Percentiles rank a stretch among this genome's conserved stretches.
These are phyloP conservation scores for Rhodosporidiobolus sp. DNA, from an alignment of 768 basidiomycete species.

Conservation along the genomic window DNA sequence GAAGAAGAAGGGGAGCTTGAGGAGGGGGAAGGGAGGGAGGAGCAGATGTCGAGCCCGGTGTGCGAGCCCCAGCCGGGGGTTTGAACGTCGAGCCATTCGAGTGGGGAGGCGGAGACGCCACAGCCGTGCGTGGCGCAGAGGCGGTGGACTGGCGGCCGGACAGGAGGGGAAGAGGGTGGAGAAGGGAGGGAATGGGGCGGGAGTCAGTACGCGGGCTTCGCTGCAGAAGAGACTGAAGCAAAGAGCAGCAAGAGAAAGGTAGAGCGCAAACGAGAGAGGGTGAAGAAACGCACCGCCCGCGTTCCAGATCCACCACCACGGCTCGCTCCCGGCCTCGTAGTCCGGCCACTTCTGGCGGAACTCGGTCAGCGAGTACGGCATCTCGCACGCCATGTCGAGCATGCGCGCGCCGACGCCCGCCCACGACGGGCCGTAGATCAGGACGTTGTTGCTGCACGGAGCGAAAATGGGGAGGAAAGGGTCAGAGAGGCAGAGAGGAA, in stretches of 20 bases:
- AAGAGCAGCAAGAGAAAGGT: too few species aligned
- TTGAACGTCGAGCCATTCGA: neutral
- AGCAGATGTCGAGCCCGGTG: neutral
- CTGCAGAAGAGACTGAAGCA: too few species aligned
- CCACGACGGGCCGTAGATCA: conserved; percentile 5
- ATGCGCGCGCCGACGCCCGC: neutral
- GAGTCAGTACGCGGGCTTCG: too few species aligned
- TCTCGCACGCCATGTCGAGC: conserved; percentile 3
- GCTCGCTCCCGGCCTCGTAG: neutral
- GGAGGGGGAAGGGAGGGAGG: neutral
- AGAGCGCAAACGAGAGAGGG: too few species aligned
- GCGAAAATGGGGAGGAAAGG: neutral
- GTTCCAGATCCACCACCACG: neutral
- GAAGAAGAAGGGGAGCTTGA: neutral
- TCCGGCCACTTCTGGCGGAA: neutral
- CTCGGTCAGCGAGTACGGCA: neutral
- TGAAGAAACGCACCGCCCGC: neutral
- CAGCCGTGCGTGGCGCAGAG: neutral
- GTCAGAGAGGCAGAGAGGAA: neutral
- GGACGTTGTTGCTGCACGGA: neutral
- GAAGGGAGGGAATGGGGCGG: neutral
- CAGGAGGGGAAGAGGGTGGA: too few species aligned
- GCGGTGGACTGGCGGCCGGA: neutral
- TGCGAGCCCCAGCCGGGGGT: neutral
- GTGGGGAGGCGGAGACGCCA: neutral